Evolutionary conservation across 1,284 basidiomycete species (phyloP), one percentile per base, ranked within the genome.

Genomic region (Rhizoctonia solani): DNA sequence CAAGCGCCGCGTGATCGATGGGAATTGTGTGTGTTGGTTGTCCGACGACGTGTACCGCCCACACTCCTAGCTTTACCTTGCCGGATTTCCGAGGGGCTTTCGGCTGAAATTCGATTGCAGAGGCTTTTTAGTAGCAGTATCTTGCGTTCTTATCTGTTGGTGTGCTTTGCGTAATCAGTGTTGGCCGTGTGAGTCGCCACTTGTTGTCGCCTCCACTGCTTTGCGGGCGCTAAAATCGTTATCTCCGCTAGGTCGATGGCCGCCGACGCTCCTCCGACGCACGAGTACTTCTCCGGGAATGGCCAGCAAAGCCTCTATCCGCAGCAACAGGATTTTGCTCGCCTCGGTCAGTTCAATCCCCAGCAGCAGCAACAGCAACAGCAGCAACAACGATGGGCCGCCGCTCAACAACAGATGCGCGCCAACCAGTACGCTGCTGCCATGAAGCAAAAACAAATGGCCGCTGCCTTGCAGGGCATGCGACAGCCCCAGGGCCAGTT

Each of bases 291-390:
- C 34, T 46, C 55, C 14, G 25, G 25, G 23, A 25, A 41, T 41
- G 55, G 54, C n/a, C 37, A 56, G 32, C 54, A 56, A 41, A 42
- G 29, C 25, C 39, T 44, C 4, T 56, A 56, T 37, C 54, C 54
- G 39, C 55, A 59, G 42, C 55, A 59, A n/a, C 42, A 42, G 29
- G 55, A 59, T 30, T 59, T 59, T 47, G 23, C 55, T 27, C 55
- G 55, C 39, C 49, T 49, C n/a, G n/a, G n/a, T n/a, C n/a, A n/a
- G n/a, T n/a, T n/a, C n/a, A n/a, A n/a, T n/a, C n/a, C n/a, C 6
- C 47, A 74, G 32, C 72, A 74, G 8, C 74, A 66, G 37, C 72
- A 72, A 29, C 74, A 74, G 54, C 76, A 76, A 67, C 74, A 74
- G 56, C 70, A 71, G 34, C 72, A 74, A 54, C 67, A 76, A 69